phyloP scores from a whole-genome alignment of 139 green algal genomes.

The Closterium sp. region DNA sequence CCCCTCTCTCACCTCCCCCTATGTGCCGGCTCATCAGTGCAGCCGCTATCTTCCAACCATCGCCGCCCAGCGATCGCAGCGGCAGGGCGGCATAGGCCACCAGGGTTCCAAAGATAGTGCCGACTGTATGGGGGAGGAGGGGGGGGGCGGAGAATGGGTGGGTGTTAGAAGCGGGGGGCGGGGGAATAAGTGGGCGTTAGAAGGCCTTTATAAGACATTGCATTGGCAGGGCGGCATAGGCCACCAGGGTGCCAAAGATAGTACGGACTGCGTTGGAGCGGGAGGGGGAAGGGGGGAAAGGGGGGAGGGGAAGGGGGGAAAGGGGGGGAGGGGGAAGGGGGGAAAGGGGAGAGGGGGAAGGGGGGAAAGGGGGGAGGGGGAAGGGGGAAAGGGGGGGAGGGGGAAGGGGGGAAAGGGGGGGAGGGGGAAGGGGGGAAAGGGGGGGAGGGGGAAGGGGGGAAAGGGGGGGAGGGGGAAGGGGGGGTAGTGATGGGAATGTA shows the following conservation, averaged over 20 bases:
- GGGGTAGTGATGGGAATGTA: too few species aligned
- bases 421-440: too few species aligned
- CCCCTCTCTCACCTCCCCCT: constrained; percentile 43
- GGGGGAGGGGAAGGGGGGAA: too few species aligned
- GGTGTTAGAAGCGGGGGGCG: too few species aligned
- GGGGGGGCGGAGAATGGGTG: too few species aligned
- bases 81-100: constrained; percentile 70
- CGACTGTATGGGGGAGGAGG: background rate
- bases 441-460: background rate
- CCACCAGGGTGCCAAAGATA: constrained; percentile 61
- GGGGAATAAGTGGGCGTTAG: too few species aligned
- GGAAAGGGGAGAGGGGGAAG: background rate
- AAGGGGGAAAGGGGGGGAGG: too few species aligned
- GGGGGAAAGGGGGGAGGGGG: background rate
- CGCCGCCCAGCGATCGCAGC: constrained; percentile 63
- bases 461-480: background rate
- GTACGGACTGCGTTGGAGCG: constrained; percentile 62
- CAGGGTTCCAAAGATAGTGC: constrained; percentile 67
- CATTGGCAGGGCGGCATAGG: constrained; percentile 71
- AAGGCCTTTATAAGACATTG: too few species aligned
- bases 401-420: too few species aligned
- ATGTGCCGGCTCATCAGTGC: constrained; percentile 87
- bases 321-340: too few species aligned
- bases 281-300: too few species aligned
- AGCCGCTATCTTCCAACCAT: constrained; percentile 76